phyloP scores from a whole-genome alignment of 331 rosid species.

The Erythrophleum ivorense region DNA sequence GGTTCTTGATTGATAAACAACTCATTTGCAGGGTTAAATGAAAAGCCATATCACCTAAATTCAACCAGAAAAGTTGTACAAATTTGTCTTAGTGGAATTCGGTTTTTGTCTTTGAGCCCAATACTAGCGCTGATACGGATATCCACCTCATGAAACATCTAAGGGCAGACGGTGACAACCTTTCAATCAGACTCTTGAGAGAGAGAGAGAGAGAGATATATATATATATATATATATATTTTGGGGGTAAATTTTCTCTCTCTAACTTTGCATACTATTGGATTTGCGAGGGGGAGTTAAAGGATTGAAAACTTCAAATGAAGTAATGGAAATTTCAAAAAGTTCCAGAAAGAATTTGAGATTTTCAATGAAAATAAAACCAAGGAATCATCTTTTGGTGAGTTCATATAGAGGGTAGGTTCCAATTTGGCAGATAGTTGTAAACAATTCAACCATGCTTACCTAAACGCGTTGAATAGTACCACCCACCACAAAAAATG shows the following conservation, averaged over 20 bases:
- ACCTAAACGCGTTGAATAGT: conserved; percentile 59
- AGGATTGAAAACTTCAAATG: conserved; percentile 17
- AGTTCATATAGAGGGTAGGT: conserved; percentile 47
- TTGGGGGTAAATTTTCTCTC: background rate
- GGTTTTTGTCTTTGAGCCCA: conserved; percentile 34
- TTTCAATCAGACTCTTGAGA: background rate
- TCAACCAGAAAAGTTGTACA: conserved; percentile 36
- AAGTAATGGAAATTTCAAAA: background rate
- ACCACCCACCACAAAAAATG: conserved; percentile 27
- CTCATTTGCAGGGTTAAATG: background rate
- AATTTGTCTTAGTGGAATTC: conserved; percentile 37
- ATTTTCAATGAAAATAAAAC: background rate
- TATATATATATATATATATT: background rate
- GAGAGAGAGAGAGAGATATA: background rate
- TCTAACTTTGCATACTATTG: background rate
- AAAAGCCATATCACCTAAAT: conserved; percentile 37
- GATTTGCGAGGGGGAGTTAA: background rate
- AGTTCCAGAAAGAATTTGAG: conserved; percentile 16
- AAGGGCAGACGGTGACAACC: conserved; percentile 4
- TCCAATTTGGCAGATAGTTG: conserved; percentile 46
- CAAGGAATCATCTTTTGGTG: conserved; percentile 7
- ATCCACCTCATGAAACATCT: background rate
- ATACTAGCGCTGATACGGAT: conserved; percentile 25
- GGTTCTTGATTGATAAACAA: conserved; percentile 2
- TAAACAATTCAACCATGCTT: conserved; percentile 57